Base-by-base conservation (phyloP, 352 stramenopile species). In the Globisporangium canariense region DNA sequence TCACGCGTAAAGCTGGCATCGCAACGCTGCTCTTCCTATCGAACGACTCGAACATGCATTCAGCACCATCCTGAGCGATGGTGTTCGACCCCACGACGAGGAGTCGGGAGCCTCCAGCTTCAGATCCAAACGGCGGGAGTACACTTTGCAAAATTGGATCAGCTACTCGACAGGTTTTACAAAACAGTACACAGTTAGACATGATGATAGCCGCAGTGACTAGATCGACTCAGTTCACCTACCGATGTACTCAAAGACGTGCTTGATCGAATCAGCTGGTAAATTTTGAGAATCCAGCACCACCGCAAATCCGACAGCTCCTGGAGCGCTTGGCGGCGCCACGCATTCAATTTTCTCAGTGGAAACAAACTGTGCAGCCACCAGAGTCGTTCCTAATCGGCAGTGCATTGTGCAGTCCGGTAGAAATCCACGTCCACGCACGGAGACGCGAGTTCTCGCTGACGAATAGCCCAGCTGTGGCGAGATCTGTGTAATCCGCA, bases 191-290 rank as follows among this genome's bases (percentile, higher is more conserved):
- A 30, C 18, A 34, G 34, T 49, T 47, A 58, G 28, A 22, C 20
- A 52, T 40, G 11, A 32, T 2, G 2, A 28, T 45, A n/a, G 5
- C 32, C 3, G 8, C 4, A 55, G 49, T 4, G 11, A 55, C 5
- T 20, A 14, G 32, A 22, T 11, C 4, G 2, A 38, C 13, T n/a
- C 0, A 20, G 2, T 7, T 9, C 6, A 61, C 51, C 18, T 54
- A 66, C 61, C 61, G 11, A 61, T 57, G 52, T 62, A 67, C 14
- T 67, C 61, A 52, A 67, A 67, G 28, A 18, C 54, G 20, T 57
- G 43, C 40, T 46, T 14, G 6, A 3, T 41, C 20, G 49, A 28
- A 14, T 18, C 25, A 4, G n/a, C 34, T 3, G 8, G 20, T n/a
- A 18, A 3, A 0, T 16, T 7, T 18, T 59, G 22, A 5, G 13